Conservation (phyloP, 2,329 filamentous ascomycete genomes). For the Sarocladium brachiariae region DNA sequence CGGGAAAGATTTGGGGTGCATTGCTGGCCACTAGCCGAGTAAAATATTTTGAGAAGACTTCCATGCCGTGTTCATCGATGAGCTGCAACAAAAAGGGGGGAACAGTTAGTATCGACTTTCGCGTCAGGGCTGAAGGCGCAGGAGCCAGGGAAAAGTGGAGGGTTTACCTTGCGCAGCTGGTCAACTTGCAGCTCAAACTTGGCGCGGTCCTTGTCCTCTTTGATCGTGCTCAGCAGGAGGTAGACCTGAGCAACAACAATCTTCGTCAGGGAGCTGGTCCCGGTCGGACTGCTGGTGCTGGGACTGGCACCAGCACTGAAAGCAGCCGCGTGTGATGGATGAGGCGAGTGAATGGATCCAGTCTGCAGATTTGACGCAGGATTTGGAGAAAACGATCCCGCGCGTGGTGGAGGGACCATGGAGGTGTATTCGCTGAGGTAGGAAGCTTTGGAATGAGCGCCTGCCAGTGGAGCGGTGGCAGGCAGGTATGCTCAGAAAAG, state of each 20-base stretch:
- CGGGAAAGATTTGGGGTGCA: slow-evolving; percentile 84
- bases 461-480: slow-evolving; percentile 30
- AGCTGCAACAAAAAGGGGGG: slow-evolving; percentile 47
- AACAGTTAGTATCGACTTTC: slow-evolving; percentile 16
- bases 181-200: slow-evolving; percentile 93
- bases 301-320: slow-evolving; percentile 55
- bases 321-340: slow-evolving; percentile 49
- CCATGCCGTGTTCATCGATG: slow-evolving; percentile 97
- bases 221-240: slow-evolving; percentile 87
- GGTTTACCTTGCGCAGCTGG: slow-evolving; percentile 79
- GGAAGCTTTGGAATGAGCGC: slow-evolving; percentile 25
- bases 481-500: slow-evolving; percentile 25
- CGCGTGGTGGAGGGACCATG: slow-evolving; percentile 55
- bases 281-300: slow-evolving; percentile 56
- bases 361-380: slow-evolving; percentile 52
- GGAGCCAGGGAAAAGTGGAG: slow-evolving; percentile 6
- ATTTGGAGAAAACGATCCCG: slow-evolving; percentile 59
- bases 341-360: slow-evolving; percentile 47
- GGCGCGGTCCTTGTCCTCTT: slow-evolving; percentile 80
- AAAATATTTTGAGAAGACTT: slow-evolving; percentile 95
- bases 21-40: slow-evolving; percentile 86
- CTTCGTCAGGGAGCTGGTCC: slow-evolving; percentile 68
- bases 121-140: slow-evolving; percentile 9
- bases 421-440: slow-evolving; percentile 31
- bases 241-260: slow-evolving; percentile 95